Percentiles rank a stretch among this genome's conserved stretches.
Evolutionary conservation across 495 filamentous ascomycete species (phyloP).

Genomic region (Ramalina intermedia): DNA sequence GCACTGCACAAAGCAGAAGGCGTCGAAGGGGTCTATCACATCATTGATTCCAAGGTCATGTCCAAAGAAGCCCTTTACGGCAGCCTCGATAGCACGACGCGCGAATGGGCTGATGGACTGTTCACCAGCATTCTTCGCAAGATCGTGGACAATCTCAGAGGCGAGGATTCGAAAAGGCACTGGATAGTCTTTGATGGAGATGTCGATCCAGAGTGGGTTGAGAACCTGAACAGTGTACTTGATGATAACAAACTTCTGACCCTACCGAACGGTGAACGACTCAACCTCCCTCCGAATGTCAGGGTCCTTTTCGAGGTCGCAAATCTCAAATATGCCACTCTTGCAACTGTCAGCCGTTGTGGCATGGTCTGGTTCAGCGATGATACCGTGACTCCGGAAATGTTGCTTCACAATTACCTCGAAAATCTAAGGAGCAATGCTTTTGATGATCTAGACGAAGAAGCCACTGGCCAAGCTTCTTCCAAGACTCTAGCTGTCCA

Average conservation of each 20-base stretch:
- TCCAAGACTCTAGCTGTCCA: conserved; percentile 65
- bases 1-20: conserved; percentile 83
- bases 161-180: conserved; percentile 88
- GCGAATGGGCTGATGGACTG: conserved; percentile 96
- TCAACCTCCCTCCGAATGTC: conserved; percentile 85
- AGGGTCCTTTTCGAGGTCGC: conserved; percentile 99
- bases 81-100: conserved; percentile 85
- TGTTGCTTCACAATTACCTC: conserved; percentile 89
- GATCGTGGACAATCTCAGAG: conserved; percentile 96
- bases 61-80: conserved; percentile 95
- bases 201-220: conserved; percentile 98
- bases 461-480: conserved; percentile 64
- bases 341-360: conserved; percentile 94
- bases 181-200: conserved; percentile 99
- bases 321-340: conserved; percentile 91
- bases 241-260: conserved; percentile 98
- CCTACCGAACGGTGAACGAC: conserved; percentile 90
- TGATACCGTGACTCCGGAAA: conserved; percentile 79
- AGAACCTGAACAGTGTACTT: conserved; percentile 97
- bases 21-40: conserved; percentile 85
- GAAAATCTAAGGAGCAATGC: conserved; percentile 62
- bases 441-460: conserved; percentile 91
- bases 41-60: conserved; percentile 99
- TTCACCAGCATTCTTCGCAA: conserved; percentile 97
- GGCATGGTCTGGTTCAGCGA: conserved; percentile 99